These are phyloP conservation scores for Monosporozyma aerobia DNA, from an alignment of 805 yeast genomes.

Conservation along the genomic window DNA sequence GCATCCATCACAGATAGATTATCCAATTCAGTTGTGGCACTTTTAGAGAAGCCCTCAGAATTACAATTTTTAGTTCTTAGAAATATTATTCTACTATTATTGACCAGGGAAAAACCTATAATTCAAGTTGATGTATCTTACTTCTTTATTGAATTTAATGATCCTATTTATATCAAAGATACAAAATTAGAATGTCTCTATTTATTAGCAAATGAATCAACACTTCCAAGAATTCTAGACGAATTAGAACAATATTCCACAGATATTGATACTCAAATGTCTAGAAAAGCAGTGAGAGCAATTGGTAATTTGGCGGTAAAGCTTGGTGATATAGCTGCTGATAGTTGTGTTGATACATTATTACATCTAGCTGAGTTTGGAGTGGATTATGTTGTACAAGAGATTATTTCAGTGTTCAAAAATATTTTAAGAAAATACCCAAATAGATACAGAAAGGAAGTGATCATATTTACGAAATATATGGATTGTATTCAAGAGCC, in stretches of 20 bases:
- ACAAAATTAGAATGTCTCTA: slow-evolving; percentile 84
- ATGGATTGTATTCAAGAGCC: slow-evolving; percentile 56
- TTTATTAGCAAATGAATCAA: slow-evolving; percentile 58
- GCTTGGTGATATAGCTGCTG: slow-evolving; percentile 46
- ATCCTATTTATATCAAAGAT: slow-evolving; percentile 80
- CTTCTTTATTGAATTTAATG: slow-evolving; percentile 77
- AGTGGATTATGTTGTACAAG: slow-evolving; percentile 69
- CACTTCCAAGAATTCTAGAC: slow-evolving; percentile 50
- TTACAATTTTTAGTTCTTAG: slow-evolving; percentile 74
- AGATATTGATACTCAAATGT: slow-evolving; percentile 79
- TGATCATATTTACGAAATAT: slow-evolving; percentile 35
- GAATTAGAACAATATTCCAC: slow-evolving; percentile 83
- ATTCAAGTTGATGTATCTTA: slow-evolving; percentile 56
- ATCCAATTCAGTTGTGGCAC: slow-evolving; percentile 58
- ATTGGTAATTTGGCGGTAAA: slow-evolving; percentile 84
- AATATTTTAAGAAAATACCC: slow-evolving; percentile 75
- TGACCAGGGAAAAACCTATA: slow-evolving; percentile 53
- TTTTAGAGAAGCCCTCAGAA: slow-evolving; percentile 71
- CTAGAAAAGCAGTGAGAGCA: slow-evolving; percentile 79
- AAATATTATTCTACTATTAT: slow-evolving; percentile 65
- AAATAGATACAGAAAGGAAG: slow-evolving; percentile 38
- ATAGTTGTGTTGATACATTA: slow-evolving; percentile 54
- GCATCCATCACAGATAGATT: slow-evolving; percentile 51
- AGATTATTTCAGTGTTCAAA: slow-evolving; percentile 64
- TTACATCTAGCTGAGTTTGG: slow-evolving; percentile 53